Conservation (phyloP, 164 flowering plant genomes). For the Stephania cephalantha region DNA sequence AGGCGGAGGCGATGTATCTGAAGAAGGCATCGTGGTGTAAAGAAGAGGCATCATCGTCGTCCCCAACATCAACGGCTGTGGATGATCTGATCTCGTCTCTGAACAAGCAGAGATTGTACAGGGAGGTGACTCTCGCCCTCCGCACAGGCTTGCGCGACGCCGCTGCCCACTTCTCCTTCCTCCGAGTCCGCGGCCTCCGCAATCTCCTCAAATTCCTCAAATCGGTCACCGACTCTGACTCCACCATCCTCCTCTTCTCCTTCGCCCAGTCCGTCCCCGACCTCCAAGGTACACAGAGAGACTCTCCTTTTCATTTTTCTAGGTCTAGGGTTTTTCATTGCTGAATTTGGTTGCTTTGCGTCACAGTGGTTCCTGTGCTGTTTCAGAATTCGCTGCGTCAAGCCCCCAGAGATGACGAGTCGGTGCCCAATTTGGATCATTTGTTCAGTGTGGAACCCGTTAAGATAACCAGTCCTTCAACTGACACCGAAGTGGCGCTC, state of each 20-base stretch:
- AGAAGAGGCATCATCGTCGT: conserved; percentile 11
- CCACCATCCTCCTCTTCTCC: conserved; percentile 60
- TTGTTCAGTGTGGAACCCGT: conserved; percentile 77
- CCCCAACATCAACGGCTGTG: conserved; percentile 30
- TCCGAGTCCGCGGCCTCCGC: conserved; percentile 81
- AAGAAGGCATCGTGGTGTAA: conserved; percentile 64
- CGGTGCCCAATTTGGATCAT: conserved; percentile 50
- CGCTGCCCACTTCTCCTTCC: conserved; percentile 87
- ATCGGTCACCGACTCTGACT: conserved; percentile 71
- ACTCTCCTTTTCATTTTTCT: too few relatives aligned
- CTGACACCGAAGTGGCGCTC: conserved; percentile 83
- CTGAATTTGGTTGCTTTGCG: conserved; percentile 6
- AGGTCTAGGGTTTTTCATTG: background rate
- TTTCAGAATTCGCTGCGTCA: conserved; percentile 71
- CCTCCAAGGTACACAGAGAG: conserved; percentile 54
- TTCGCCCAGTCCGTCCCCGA: conserved; percentile 59
- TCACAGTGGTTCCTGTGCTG: conserved; percentile 83
- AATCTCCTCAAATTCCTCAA: conserved; percentile 69
- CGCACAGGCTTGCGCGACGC: conserved; percentile 81
- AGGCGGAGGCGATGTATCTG: conserved; percentile 32
- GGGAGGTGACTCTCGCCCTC: conserved; percentile 88
- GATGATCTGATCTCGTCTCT: conserved; percentile 61
- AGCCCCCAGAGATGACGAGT: conserved; percentile 40
- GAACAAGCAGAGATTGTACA: conserved; percentile 45
- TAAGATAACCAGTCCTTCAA: conserved; percentile 77